Evolutionary conservation across 192 early-diverging fungal species (phyloP), one percentile per base, ranked within the genome.

Genomic region (Chytriomyces hyalinus): DNA sequence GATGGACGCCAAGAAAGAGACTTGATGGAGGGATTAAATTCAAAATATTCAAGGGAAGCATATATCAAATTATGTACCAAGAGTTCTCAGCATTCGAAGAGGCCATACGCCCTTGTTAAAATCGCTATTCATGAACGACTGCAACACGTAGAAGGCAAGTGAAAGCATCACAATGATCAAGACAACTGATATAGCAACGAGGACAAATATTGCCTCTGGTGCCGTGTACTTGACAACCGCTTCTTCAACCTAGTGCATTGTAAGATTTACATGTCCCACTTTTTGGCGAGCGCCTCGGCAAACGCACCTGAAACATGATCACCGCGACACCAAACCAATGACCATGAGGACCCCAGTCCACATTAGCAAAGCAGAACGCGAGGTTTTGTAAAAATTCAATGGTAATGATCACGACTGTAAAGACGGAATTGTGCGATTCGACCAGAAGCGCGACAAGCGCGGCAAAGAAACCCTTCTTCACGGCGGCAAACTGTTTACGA

Each of bases 391-490:
- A 36, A 70, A 78, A 78, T 46, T 78, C 77, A 49, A 78, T 78
- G 62, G 65, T 73, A 36, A 78, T 78, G 46, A 78, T 53, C 10
- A 66, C 65, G 4, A 67, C 43, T 8, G 64, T 50, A 6, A 65
- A 17, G 46, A 49, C 20, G 2, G 77, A 71, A 44, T 78, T 78
- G 77, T 78, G 69, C 8, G 59, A 47, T 53, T 78, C 77, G 22
- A 78, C 77, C 11, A 78, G 77, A 7, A 78, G 59, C 8, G 77
- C 77, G 2, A 78, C 77, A 17, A 78, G 77, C 10, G 59, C 36
- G 10, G 68, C 77, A 66, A 78, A 78, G 28, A 78, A 78, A 7
- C 77, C 77, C 36, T 78, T 78, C 28, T 78, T 78, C n/a, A 78
- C 17, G 10, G 66, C 70, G 24, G 47, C 15, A 65, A 48, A 61